Percentiles rank a stretch among this genome's conserved stretches.
These are phyloP conservation scores for Calonectria leucothoes DNA, from an alignment of 2,329 filamentous ascomycete species.

Conservation along the genomic window DNA sequence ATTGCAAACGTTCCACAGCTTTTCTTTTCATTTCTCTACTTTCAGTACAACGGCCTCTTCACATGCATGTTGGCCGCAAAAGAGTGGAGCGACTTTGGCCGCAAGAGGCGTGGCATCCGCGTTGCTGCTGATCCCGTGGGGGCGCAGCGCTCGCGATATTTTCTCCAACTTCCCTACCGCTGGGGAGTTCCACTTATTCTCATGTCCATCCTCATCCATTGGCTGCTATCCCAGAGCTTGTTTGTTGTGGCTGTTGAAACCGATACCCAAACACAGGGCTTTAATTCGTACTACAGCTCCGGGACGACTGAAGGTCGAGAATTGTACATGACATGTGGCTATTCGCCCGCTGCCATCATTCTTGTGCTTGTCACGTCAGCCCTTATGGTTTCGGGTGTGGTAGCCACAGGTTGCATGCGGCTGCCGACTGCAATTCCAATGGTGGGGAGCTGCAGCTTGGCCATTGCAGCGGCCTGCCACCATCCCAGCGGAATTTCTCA, in stretches of 20 bases:
- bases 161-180: conserved; percentile 24
- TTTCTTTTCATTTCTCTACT: conserved; percentile 21
- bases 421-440: conserved; percentile 11
- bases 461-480: conserved; percentile 26
- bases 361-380: not conserved
- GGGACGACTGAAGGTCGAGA: not conserved
- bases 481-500: not conserved
- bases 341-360: conserved; percentile 21
- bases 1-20: conserved; percentile 19
- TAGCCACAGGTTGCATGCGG: not conserved
- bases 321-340: conserved; percentile 10
- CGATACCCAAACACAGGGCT: not conserved
- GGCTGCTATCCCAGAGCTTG: conserved; percentile 23
- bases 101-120: not conserved
- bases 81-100: conserved; percentile 25
- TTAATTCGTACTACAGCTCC: not conserved
- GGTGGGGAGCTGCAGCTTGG: conserved; percentile 21
- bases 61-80: conserved; percentile 21
- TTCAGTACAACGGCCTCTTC: conserved; percentile 20
- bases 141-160: conserved; percentile 20
- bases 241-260: conserved; percentile 20
- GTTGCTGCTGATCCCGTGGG: conserved; percentile 10
- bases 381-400: not conserved
- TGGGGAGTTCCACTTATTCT: conserved; percentile 7
- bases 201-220: conserved; percentile 13